Conservation (phyloP, 805 yeast species). For the Candida nemodendra region DNA sequence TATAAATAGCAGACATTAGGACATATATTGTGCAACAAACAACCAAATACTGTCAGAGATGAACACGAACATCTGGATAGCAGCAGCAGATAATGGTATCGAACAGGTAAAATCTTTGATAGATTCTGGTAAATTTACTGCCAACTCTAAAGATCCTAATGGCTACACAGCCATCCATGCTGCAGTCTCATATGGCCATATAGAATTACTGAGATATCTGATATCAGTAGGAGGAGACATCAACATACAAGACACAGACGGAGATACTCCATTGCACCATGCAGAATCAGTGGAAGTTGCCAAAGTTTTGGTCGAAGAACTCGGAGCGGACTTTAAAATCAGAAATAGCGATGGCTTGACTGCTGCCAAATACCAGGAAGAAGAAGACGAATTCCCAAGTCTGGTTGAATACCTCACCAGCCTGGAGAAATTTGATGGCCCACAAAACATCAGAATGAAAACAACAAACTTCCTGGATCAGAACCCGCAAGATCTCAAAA, state of each 20-base stretch:
- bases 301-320: slow-evolving; percentile 59
- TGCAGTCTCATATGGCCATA: slow-evolving; percentile 90
- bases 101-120: slow-evolving; percentile 57
- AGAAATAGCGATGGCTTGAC: slow-evolving; percentile 76
- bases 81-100: slow-evolving; percentile 82
- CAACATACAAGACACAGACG: slow-evolving; percentile 81
- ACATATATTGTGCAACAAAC: no score
- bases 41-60: no score
- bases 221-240: slow-evolving; percentile 69
- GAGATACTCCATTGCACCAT: slow-evolving; percentile 94
- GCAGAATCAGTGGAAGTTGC: slow-evolving; percentile 74
- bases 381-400: slow-evolving; percentile 84
- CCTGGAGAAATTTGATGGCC: slow-evolving; percentile 27
- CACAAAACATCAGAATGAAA: slow-evolving; percentile 19
- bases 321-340: slow-evolving; percentile 62
- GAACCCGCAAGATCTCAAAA: slow-evolving; percentile 17
- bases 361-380: slow-evolving; percentile 69
- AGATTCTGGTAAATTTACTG: slow-evolving; percentile 47
- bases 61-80: slow-evolving; percentile 80
- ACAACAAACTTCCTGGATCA: slow-evolving; percentile 4
- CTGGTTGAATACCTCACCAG: slow-evolving; percentile 60
- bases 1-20: no score
- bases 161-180: slow-evolving; percentile 98
- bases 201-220: slow-evolving; percentile 59
- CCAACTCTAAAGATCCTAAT: slow-evolving; percentile 81